Conservation (phyloP, 768 basidiomycete species). For the Suillus clintonianus region DNA sequence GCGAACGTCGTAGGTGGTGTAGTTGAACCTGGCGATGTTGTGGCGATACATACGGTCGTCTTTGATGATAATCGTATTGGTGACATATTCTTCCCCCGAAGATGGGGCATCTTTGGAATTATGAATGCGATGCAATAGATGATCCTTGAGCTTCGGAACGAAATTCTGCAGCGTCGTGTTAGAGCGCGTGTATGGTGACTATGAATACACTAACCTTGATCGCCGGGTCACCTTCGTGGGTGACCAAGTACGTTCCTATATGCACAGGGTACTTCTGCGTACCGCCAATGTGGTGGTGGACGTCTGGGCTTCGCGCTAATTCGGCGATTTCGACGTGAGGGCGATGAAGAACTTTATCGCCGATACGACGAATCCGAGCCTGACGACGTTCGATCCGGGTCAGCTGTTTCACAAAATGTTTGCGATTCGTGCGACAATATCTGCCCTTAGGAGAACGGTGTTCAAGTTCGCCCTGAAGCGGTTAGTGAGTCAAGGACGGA, state of each 20-base stretch:
- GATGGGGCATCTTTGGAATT: not conserved
- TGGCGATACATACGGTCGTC: no score
- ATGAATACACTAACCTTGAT: no score
- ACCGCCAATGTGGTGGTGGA: conserved; percentile 22
- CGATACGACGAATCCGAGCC: conserved; percentile 6
- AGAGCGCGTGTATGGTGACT: no score
- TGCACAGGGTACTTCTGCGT: not conserved
- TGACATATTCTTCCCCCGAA: not conserved
- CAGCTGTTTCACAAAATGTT: conserved; percentile 5
- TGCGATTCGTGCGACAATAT: conserved; percentile 1
- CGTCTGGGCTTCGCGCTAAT: not conserved
- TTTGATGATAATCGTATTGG: not conserved
- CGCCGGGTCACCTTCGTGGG: conserved; percentile 22
- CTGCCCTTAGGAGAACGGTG: conserved; percentile 7
- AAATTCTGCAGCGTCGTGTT: not conserved
- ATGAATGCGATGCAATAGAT: not conserved
- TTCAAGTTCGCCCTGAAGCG: conserved; percentile 39
- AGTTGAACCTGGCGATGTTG: no score
- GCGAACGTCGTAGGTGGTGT: no score
- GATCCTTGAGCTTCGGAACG: not conserved
- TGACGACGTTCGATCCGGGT: conserved; percentile 5
- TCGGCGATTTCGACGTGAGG: no score
- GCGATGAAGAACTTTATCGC: not conserved
- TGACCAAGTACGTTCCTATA: conserved; percentile 3
- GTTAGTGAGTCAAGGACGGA: no score